Percentiles rank a stretch among this genome's conserved stretches.
Conservation (phyloP, 2,329 filamentous ascomycete genomes). For the Hirsutella thompsonii region DNA sequence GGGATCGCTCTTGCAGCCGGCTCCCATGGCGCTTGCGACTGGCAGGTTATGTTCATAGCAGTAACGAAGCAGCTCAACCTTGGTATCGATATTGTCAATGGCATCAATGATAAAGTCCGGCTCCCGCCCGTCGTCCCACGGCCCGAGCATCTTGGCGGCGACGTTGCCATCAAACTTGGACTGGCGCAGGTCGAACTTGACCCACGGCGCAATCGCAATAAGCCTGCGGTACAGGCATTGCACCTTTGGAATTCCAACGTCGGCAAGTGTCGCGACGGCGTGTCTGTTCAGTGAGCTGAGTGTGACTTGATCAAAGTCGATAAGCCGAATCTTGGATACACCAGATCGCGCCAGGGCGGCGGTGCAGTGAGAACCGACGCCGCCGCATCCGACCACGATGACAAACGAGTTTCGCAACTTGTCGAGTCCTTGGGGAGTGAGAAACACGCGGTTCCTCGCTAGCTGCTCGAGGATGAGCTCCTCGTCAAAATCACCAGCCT, state of each 20-base stretch:
- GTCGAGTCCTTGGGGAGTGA: slow-evolving; percentile 66
- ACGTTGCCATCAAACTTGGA: slow-evolving; percentile 65
- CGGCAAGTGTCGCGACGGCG: slow-evolving; percentile 82
- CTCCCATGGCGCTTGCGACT: slow-evolving; percentile 92
- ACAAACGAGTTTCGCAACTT: slow-evolving; percentile 75
- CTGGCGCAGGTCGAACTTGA: slow-evolving; percentile 72
- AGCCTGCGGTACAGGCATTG: slow-evolving; percentile 68
- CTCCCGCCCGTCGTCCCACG: slow-evolving; percentile 49
- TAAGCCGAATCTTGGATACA: slow-evolving; percentile 72
- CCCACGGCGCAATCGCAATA: slow-evolving; percentile 84
- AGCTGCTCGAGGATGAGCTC: slow-evolving; percentile 91
- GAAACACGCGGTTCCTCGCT: slow-evolving; percentile 82
- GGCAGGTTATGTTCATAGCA: slow-evolving; percentile 66
- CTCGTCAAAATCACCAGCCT: slow-evolving; percentile 52
- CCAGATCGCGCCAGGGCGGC: slow-evolving; percentile 81
- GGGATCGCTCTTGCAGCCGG: slow-evolving; percentile 79
- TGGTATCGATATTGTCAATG: slow-evolving; percentile 97
- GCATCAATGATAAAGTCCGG: slow-evolving; percentile 92
- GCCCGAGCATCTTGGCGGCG: slow-evolving; percentile 53
- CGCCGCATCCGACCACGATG: slow-evolving; percentile 83
- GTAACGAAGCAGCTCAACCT: slow-evolving; percentile 80
- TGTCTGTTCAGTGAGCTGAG: slow-evolving; percentile 92
- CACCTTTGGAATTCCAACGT: slow-evolving; percentile 89
- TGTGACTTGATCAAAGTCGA: slow-evolving; percentile 97
- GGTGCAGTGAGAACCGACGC: slow-evolving; percentile 85